These are phyloP conservation scores for Gloeopeniophorella convolvens DNA, from an alignment of 768 basidiomycete genomes.

Conservation along the genomic window DNA sequence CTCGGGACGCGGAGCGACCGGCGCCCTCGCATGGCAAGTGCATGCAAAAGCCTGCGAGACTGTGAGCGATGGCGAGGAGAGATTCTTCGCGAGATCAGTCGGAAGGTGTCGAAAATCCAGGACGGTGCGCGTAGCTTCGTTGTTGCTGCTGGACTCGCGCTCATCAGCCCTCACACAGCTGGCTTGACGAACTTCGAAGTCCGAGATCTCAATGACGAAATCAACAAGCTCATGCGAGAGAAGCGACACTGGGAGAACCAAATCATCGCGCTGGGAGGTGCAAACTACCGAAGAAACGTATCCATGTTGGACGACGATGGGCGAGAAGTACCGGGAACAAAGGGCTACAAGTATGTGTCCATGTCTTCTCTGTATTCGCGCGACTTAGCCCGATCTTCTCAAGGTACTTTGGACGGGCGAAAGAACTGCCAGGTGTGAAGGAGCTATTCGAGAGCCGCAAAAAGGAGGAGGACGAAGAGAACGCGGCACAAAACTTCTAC, in stretches of 20 bases:
- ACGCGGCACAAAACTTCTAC: conserved; percentile 63
- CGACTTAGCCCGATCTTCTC: neutral
- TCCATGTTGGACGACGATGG: conserved; percentile 94
- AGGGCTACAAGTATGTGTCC: conserved; percentile 82
- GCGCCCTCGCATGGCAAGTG: conserved; percentile 88
- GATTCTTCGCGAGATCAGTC: conserved; percentile 86
- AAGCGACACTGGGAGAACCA: conserved; percentile 98
- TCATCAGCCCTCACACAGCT: conserved; percentile 39
- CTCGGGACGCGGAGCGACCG: conserved; percentile 78
- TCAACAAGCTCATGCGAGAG: conserved; percentile 92
- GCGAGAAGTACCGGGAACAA: conserved; percentile 91
- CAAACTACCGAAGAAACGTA: conserved; percentile 91
- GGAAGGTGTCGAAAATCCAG: conserved; percentile 98
- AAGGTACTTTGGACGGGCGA: conserved; percentile 92
- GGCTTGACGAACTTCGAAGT: conserved; percentile 94
- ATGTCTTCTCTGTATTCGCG: neutral
- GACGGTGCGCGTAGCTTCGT: conserved; percentile 53
- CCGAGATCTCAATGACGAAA: conserved; percentile 94
- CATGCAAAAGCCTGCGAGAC: conserved; percentile 86
- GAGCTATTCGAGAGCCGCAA: conserved; percentile 90
- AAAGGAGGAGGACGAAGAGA: conserved; percentile 87
- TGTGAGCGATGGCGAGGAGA: conserved; percentile 97
- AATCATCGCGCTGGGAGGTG: conserved; percentile 92
- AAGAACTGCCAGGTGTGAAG: conserved; percentile 90
- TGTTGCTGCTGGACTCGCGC: neutral